phyloP scores from a whole-genome alignment of 192 early-diverging fungal genomes.

The Linnemannia elongata region DNA sequence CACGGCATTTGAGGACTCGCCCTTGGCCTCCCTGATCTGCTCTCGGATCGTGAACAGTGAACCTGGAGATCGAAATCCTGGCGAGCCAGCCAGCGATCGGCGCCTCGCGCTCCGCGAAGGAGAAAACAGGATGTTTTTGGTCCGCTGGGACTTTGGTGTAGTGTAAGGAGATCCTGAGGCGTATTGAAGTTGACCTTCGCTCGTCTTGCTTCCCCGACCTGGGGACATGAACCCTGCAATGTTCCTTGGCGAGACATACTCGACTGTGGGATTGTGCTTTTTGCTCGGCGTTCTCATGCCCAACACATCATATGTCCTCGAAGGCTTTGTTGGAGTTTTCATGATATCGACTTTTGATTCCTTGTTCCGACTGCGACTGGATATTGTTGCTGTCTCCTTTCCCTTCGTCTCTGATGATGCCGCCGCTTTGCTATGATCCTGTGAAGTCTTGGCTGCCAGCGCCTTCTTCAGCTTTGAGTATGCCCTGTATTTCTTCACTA shows the following conservation, averaged over 20 bases:
- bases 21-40: not conserved
- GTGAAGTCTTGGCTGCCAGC: not conserved
- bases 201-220: not conserved
- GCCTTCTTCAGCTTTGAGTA: slow-evolving; percentile 46
- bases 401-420: not conserved
- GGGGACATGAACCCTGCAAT: slow-evolving; percentile 46
- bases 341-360: not conserved
- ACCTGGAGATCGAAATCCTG: slow-evolving; percentile 17
- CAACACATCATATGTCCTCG: slow-evolving; percentile 4
- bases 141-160: slow-evolving; percentile 16
- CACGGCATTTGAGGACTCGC: not conserved
- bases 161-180: not conserved
- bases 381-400: not conserved
- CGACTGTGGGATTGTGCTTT: slow-evolving; percentile 25
- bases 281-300: slow-evolving; percentile 22
- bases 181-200: slow-evolving; percentile 15
- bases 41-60: slow-evolving; percentile 26
- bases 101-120: slow-evolving; percentile 20
- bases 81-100: slow-evolving; percentile 7
- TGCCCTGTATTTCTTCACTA: slow-evolving; percentile 37
- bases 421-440: not conserved
- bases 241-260: slow-evolving; percentile 43
- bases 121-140: not conserved
- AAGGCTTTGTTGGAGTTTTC: slow-evolving; percentile 22
- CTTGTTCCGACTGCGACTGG: not conserved